Evolutionary conservation across 495 filamentous ascomycete genomes (phyloP).

Genomic region (Penicillium manginii): DNA sequence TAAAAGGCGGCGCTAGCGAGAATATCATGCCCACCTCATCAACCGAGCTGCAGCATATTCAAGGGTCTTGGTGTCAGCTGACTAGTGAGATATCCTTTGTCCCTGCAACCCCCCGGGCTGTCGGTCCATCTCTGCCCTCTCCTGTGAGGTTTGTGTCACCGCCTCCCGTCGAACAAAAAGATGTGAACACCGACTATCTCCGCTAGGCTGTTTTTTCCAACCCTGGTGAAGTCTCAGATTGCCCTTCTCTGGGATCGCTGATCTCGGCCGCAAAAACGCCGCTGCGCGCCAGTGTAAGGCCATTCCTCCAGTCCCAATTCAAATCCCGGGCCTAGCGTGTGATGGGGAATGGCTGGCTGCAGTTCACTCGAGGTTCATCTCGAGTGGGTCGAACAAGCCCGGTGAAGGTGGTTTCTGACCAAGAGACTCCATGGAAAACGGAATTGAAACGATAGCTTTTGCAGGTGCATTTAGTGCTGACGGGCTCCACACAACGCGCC

Average conservation of each 20-base stretch:
- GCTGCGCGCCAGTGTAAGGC: conserved; percentile 18
- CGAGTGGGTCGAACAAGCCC: conserved; percentile 20
- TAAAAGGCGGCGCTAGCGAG: not conserved
- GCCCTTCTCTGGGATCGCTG: conserved; percentile 5
- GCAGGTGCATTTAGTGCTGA: conserved; percentile 19
- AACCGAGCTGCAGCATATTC: conserved; percentile 26
- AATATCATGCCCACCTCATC: conserved; percentile 21
- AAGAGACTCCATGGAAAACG: not conserved
- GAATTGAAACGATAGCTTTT: not conserved
- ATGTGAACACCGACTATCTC: not conserved
- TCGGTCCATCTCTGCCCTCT: not conserved
- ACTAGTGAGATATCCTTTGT: conserved; percentile 13
- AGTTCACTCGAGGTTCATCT: conserved; percentile 13
- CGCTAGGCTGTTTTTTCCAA: conserved; percentile 1
- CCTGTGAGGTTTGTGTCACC: conserved; percentile 15
- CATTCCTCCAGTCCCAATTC: conserved; percentile 20
- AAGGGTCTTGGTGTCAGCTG: conserved; percentile 26
- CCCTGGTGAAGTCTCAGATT: conserved; percentile 19
- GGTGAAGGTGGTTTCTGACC: not conserved
- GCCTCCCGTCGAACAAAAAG: not conserved
- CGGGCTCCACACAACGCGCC: conserved; percentile 8
- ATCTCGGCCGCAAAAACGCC: conserved; percentile 9
- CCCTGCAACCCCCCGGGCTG: not conserved
- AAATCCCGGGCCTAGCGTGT: conserved; percentile 30
- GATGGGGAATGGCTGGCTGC: conserved; percentile 31